Evolutionary conservation across 441 rosid genomes (phyloP).

Genomic region (Adansonia gregorii): DNA sequence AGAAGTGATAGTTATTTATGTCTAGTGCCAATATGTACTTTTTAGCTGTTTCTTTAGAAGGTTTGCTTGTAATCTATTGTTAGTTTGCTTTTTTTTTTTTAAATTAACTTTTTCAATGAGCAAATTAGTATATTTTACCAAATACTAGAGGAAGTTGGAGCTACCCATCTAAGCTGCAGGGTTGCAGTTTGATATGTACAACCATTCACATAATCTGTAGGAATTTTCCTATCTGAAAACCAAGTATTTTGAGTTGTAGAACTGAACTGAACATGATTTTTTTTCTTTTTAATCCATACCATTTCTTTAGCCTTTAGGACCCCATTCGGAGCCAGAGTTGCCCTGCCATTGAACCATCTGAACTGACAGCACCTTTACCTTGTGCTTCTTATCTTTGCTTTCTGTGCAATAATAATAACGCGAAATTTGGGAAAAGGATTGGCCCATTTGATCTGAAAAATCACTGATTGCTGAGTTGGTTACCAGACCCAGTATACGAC

Average conservation of each 20-base stretch:
- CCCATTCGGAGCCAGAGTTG: too few relatives aligned
- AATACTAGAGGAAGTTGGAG: slow-evolving; percentile 33
- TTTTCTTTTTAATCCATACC: neutral
- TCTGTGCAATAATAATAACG: neutral
- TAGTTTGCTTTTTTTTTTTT: neutral
- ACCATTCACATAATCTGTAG: slow-evolving; percentile 41
- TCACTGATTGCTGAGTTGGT: neutral
- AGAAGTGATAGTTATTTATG: slow-evolving; percentile 31
- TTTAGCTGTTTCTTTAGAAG: slow-evolving; percentile 31
- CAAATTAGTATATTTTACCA: slow-evolving; percentile 32
- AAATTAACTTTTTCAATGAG: slow-evolving; percentile 30
- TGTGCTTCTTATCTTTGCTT: neutral
- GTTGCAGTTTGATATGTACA: slow-evolving; percentile 30
- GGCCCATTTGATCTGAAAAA: neutral
- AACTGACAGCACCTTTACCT: neutral
- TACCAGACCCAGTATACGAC: neutral
- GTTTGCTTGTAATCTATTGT: slow-evolving; percentile 44
- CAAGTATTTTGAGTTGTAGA: slow-evolving; percentile 9
- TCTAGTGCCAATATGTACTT: slow-evolving; percentile 30
- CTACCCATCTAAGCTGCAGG: slow-evolving; percentile 27
- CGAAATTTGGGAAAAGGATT: neutral
- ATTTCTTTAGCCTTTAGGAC: neutral
- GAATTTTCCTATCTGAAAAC: slow-evolving; percentile 22
- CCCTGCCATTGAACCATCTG: too few relatives aligned
- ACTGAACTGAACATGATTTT: neutral